phyloP scores from a whole-genome alignment of 1,139 yeast genomes.

The Geotrichum australiense region DNA sequence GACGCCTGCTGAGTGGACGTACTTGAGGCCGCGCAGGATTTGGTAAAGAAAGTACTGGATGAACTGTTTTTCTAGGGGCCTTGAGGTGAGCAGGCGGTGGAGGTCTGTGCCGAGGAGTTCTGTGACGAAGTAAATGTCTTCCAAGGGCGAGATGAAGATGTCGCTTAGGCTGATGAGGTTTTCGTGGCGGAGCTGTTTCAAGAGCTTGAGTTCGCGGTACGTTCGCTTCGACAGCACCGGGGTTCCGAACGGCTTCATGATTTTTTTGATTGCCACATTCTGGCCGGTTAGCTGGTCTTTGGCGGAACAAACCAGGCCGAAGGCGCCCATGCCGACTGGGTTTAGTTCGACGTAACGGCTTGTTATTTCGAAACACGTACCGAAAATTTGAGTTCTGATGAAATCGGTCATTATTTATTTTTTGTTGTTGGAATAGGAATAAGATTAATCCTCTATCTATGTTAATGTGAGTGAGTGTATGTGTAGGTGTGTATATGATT shows the following conservation, averaged over 20 bases:
- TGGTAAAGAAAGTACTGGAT: slow-evolving; percentile 95
- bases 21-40: slow-evolving; percentile 84
- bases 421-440: neutral
- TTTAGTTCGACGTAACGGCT: slow-evolving; percentile 80
- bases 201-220: slow-evolving; percentile 85
- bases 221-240: slow-evolving; percentile 94
- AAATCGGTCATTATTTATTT: slow-evolving; percentile 29
- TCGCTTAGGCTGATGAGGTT: slow-evolving; percentile 90
- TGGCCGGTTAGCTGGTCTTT: slow-evolving; percentile 84
- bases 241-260: slow-evolving; percentile 95
- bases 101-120: slow-evolving; percentile 95
- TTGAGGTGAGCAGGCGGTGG: slow-evolving; percentile 79
- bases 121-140: slow-evolving; percentile 94
- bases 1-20: slow-evolving; percentile 95
- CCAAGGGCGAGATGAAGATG: slow-evolving; percentile 88
- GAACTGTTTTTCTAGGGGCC: slow-evolving; percentile 93
- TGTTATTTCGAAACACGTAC: slow-evolving; percentile 66
- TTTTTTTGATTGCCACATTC: slow-evolving; percentile 94
- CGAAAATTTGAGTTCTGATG: slow-evolving; percentile 44
- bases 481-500: no score
- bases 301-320: slow-evolving; percentile 96
- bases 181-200: slow-evolving; percentile 91
- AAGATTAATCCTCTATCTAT: neutral
- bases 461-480: no score
- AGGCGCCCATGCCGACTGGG: slow-evolving; percentile 99